phyloP scores from a whole-genome alignment of 352 stramenopile genomes.

The Phytophthora boehmeriae region DNA sequence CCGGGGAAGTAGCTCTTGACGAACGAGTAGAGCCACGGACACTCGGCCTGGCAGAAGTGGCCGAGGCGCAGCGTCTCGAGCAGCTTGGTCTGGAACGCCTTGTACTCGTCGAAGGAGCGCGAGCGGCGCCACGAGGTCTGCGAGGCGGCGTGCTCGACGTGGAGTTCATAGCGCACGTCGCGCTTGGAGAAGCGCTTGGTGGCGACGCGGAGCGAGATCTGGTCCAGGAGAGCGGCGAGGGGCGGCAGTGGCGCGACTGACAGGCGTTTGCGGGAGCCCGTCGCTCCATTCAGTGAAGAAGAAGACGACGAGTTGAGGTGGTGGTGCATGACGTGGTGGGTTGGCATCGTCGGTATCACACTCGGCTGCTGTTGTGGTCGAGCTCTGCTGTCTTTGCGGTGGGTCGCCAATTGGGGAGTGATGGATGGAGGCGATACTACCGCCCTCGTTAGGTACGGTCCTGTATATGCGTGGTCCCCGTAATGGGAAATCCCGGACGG shows the following conservation, averaged over 20 bases:
- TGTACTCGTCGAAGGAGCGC: constrained; percentile 42
- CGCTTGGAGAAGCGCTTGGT: constrained; percentile 2
- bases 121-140: constrained; percentile 7
- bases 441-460: too few species aligned
- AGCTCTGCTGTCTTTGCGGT: too few species aligned
- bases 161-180: constrained; percentile 4
- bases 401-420: too few species aligned
- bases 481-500: too few species aligned
- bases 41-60: constrained; percentile 47
- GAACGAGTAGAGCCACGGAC: constrained; percentile 45
- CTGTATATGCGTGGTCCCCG: too few species aligned
- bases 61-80: constrained; percentile 28
- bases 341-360: too few species aligned
- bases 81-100: constrained; percentile 38
- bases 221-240: neutral
- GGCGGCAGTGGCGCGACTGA: neutral
- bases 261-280: constrained; percentile 5
- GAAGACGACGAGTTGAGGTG: neutral
- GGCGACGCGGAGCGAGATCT: neutral
- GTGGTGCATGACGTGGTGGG: constrained; percentile 11
- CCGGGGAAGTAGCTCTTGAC: constrained; percentile 48
- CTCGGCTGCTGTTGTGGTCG: too few species aligned
- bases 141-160: constrained; percentile 12
- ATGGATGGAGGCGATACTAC: too few species aligned
- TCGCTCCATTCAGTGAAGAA: neutral